Conservation (phyloP, 345 rosid species). For the Linum trigynum region DNA sequence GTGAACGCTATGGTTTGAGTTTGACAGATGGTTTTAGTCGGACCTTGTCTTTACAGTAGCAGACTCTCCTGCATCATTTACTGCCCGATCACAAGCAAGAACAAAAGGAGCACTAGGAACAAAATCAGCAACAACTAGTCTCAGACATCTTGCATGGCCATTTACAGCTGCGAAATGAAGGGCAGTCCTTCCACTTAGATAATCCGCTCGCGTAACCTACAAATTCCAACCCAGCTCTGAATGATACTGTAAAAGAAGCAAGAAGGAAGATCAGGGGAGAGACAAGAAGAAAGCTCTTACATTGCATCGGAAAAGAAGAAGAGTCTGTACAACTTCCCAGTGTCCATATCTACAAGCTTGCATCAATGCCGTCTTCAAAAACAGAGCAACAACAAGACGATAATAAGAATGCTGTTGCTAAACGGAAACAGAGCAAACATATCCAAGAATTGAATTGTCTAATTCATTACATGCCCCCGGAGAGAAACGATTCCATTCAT, state of each 20-base stretch:
- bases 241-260: too few relatives aligned
- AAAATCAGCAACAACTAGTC: constrained; percentile 86
- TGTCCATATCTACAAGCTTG: constrained; percentile 98
- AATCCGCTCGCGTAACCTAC: constrained; percentile 89
- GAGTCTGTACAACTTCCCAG: constrained; percentile 98
- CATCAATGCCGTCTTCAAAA: constrained; percentile 82
- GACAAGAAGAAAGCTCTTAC: constrained; percentile 29
- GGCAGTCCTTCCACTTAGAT: constrained; percentile 90
- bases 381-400: background rate
- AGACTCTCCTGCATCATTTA: constrained; percentile 31
- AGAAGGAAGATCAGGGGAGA: too few relatives aligned
- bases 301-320: constrained; percentile 78
- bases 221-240: background rate
- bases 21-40: too few relatives aligned
- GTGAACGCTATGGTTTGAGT: too few relatives aligned
- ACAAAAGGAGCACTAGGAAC: constrained; percentile 74
- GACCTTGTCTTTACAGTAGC: constrained; percentile 37
- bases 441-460: background rate
- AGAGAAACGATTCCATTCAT: too few relatives aligned
- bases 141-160: constrained; percentile 87
- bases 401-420: too few relatives aligned
- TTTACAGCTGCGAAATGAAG: constrained; percentile 89
- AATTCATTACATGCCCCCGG: too few relatives aligned
- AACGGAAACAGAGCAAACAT: background rate
- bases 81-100: constrained; percentile 17